Evolutionary conservation across 2,329 filamentous ascomycete genomes (phyloP).

Genomic region (Colletotrichum brevisporum): DNA sequence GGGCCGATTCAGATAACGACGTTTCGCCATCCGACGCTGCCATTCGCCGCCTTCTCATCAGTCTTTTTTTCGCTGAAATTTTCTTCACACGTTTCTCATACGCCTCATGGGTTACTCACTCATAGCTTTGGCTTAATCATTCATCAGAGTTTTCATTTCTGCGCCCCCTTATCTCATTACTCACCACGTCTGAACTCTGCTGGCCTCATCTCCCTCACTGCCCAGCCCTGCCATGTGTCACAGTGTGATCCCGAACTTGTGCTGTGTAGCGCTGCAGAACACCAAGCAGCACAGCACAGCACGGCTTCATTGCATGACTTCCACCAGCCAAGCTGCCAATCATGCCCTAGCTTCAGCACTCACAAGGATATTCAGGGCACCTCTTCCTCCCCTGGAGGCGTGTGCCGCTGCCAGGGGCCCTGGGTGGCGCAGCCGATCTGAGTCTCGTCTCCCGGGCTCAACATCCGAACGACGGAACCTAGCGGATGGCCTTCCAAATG

Average conservation of each 20-base stretch:
- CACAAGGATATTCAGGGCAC: slow-evolving; percentile 27
- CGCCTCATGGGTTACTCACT: background rate
- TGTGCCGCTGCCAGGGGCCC: slow-evolving; percentile 4
- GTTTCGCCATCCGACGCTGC: background rate
- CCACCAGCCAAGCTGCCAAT: slow-evolving; percentile 21
- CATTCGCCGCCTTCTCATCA: slow-evolving; percentile 6
- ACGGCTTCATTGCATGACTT: slow-evolving; percentile 20
- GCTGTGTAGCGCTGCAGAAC: background rate
- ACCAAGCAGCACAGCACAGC: background rate
- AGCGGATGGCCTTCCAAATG: slow-evolving; percentile 2
- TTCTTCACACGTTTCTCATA: background rate
- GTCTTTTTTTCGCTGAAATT: background rate
- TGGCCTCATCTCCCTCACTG: background rate
- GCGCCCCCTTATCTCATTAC: background rate
- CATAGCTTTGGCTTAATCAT: background rate
- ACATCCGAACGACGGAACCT: slow-evolving; percentile 34
- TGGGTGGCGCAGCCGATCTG: slow-evolving; percentile 36
- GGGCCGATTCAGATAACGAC: slow-evolving; percentile 39
- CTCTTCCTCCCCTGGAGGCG: slow-evolving; percentile 7
- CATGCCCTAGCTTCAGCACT: slow-evolving; percentile 25
- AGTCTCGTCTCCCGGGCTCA: slow-evolving; percentile 28
- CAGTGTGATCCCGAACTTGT: slow-evolving; percentile 6
- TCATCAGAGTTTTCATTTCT: background rate
- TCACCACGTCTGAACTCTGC: too few relatives aligned
- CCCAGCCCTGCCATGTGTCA: slow-evolving; percentile 8